phyloP scores from a whole-genome alignment of 2,329 filamentous ascomycete genomes.

The Fusarium sp. region DNA sequence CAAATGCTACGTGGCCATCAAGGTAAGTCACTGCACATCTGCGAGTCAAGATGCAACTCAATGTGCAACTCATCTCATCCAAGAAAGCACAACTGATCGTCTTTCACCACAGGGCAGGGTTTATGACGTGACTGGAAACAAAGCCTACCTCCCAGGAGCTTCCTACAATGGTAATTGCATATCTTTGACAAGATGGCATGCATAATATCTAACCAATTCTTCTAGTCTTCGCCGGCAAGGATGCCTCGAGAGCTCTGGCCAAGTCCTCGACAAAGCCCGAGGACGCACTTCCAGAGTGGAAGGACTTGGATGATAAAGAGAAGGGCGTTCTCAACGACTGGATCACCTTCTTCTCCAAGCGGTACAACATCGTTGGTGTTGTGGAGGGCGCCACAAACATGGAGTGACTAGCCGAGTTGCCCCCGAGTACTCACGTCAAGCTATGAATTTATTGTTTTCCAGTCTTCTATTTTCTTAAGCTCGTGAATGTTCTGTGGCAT shows the following conservation, averaged over 20 bases:
- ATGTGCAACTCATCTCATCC: conserved; percentile 6
- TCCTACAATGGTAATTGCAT: conserved; percentile 79
- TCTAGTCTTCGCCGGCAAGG: conserved; percentile 93
- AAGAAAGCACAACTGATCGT: conserved; percentile 19
- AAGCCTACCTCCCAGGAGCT: conserved; percentile 83
- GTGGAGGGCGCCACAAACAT: conserved; percentile 71
- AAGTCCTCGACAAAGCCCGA: conserved; percentile 87
- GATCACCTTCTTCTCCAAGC: conserved; percentile 95
- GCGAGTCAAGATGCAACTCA: neutral
- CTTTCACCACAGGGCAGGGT: conserved; percentile 76
- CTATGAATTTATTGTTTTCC: conserved; percentile 27
- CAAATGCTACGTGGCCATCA: conserved; percentile 76
- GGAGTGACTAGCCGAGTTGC: conserved; percentile 50
- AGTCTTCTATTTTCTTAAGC: neutral
- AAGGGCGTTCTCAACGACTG: conserved; percentile 89
- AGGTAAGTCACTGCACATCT: conserved; percentile 57
- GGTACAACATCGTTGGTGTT: conserved; percentile 88
- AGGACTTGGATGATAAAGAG: conserved; percentile 84
- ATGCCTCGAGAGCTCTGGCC: conserved; percentile 91
- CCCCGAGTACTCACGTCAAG: conserved; percentile 35
- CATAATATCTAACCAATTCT: conserved; percentile 10
- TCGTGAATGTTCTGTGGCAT: neutral
- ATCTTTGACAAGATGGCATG: neutral
- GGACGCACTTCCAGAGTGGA: conserved; percentile 85
- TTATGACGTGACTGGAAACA: conserved; percentile 93